Base-by-base conservation (phyloP, 2,329 filamentous ascomycete species). In the Venturiaceae sp. region DNA sequence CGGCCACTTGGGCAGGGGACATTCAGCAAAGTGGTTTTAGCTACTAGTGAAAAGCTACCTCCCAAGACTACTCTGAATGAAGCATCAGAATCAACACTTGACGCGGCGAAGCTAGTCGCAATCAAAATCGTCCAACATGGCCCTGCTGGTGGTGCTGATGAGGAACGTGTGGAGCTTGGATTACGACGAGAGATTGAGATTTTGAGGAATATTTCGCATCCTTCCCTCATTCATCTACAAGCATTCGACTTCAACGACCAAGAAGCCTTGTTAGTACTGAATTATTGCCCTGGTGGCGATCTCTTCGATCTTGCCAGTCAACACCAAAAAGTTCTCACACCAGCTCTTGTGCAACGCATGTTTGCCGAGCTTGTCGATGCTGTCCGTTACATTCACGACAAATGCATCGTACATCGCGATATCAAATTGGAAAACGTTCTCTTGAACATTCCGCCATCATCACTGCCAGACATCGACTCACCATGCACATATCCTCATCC, bases 361-460 rank as follows among this genome's bases (percentile, higher is more conserved):
- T 96, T 96, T 71, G 81, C 92, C 14, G 94, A 99, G 71, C 73
- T 97, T 62, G 85, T 97, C 26, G 85, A 83, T 61, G 94, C 92
- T 0, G 86, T 95, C 36, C 82, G 81, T 60, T 96, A 97, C 74
- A 77, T 99, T 53, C 94, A 99, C 72, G 78, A 83, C 57, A 79
- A 88, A 66, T 86, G 83, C 64, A 96, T 99, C 68, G 92, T 97
- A 57, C 94, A 99, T 70, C 85, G 94, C 61, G 94, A 99, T 72
- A 95, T 99, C 73, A 99, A 99, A 75, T 85, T 99, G 60, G 94
- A 99, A 78, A 99, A 97, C 71, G 90, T 96, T 44, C 84, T 99
- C 32, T 87, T 97, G 66, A 97, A 96, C 68, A 79, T 96, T 53
- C 83, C 87, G 0, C 77, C 83, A 4, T 69, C 81, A 30, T 83